These are phyloP conservation scores for Madurella fahalii DNA, from an alignment of 2,329 filamentous ascomycete species.

Conservation along the genomic window DNA sequence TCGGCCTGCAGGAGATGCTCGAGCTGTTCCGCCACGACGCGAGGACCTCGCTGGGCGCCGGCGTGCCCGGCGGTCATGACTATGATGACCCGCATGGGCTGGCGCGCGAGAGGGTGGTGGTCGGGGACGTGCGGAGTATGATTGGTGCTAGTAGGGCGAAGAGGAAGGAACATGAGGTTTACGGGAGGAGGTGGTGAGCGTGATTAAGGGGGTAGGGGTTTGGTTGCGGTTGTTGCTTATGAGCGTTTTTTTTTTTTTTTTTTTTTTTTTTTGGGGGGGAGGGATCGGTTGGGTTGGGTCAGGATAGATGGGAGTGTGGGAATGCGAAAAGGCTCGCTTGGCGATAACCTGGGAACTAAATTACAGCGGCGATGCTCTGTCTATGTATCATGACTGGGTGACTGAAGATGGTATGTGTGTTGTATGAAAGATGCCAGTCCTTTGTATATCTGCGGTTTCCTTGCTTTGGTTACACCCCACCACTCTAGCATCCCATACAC, in stretches of 20 bases:
- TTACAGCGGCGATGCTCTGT: too few relatives aligned
- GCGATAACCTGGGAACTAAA: too few relatives aligned
- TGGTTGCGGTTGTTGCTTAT: background rate
- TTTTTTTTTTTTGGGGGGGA: too few relatives aligned
- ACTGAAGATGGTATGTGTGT: too few relatives aligned
- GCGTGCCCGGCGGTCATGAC: background rate
- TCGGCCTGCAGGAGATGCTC: constrained; percentile 90
- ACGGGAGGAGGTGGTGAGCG: constrained; percentile 25
- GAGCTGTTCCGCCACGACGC: constrained; percentile 73
- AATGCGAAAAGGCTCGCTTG: background rate
- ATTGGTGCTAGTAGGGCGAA: constrained; percentile 1
- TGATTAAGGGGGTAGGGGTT: background rate
- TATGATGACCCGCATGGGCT: constrained; percentile 4
- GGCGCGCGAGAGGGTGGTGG: constrained; percentile 11
- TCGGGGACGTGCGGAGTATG: constrained; percentile 14
- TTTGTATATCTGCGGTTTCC: too few relatives aligned
- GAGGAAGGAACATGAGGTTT: constrained; percentile 26
- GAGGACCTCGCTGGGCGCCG: background rate
- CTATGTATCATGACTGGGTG: too few relatives aligned
- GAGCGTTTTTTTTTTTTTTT: too few relatives aligned
- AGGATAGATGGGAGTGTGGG: background rate
- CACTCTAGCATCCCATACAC: too few relatives aligned
- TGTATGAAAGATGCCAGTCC: too few relatives aligned
- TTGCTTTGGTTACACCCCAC: too few relatives aligned
- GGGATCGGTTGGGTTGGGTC: background rate